Evolutionary conservation across 2,329 filamentous ascomycete genomes (phyloP).

Genomic region (Colletotrichum sidae): DNA sequence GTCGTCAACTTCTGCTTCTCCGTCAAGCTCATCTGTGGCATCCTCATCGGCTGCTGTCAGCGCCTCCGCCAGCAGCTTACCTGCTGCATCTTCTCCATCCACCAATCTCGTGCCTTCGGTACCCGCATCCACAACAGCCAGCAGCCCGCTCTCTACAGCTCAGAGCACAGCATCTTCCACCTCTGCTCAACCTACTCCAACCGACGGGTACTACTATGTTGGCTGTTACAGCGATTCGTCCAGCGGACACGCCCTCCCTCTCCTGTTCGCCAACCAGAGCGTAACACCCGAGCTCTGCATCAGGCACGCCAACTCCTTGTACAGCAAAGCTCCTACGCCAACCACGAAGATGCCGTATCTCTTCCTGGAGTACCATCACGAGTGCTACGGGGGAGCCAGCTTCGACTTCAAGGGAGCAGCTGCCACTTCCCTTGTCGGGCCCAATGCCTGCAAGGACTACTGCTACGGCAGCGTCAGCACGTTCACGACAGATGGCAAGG

Average conservation of each 20-base stretch:
- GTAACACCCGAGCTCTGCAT: constrained; percentile 50
- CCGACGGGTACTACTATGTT: constrained; percentile 44
- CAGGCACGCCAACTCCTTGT: constrained; percentile 44
- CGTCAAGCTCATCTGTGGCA: not conserved
- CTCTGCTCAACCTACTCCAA: constrained; percentile 37
- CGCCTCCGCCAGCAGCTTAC: constrained; percentile 5
- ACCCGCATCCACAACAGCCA: constrained; percentile 27
- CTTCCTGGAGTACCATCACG: constrained; percentile 48
- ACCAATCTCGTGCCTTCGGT: constrained; percentile 30
- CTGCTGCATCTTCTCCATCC: constrained; percentile 2
- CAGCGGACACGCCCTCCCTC: constrained; percentile 45
- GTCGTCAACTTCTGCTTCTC: not conserved
- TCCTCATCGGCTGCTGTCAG: not conserved
- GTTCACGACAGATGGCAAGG: constrained; percentile 38
- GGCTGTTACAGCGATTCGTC: constrained; percentile 46
- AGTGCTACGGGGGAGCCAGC: constrained; percentile 46
- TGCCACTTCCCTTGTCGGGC: constrained; percentile 43
- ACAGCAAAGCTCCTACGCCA: constrained; percentile 41
- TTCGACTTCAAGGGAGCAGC: constrained; percentile 41
- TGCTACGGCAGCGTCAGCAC: constrained; percentile 42
- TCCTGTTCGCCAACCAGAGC: constrained; percentile 45
- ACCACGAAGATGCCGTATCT: constrained; percentile 44
- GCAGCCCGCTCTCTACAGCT: constrained; percentile 3
- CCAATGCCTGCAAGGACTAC: constrained; percentile 45
- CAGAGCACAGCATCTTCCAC: constrained; percentile 21